Percentiles rank a stretch among this genome's conserved stretches.
Conservation (phyloP, 495 filamentous ascomycete species). For the Polyplosphaeria fusca region DNA sequence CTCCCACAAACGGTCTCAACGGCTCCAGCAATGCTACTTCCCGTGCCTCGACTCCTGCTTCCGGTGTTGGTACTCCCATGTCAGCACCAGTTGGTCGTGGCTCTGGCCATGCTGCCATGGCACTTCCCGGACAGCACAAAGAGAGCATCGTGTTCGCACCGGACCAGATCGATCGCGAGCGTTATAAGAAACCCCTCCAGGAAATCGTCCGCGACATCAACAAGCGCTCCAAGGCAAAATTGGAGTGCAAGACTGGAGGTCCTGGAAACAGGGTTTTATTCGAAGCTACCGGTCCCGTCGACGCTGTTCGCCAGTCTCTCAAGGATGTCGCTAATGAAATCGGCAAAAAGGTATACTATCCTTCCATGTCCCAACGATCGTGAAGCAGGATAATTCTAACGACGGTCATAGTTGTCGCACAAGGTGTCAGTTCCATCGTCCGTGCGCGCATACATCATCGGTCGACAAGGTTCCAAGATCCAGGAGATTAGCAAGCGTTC, state of each 20-base stretch:
- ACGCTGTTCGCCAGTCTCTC: slow-evolving; percentile 74
- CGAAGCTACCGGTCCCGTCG: slow-evolving; percentile 72
- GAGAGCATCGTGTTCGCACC: slow-evolving; percentile 70
- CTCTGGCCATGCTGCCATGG: slow-evolving; percentile 56
- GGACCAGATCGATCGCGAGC: slow-evolving; percentile 63
- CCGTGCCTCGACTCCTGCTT: slow-evolving; percentile 56
- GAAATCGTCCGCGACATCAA: slow-evolving; percentile 88
- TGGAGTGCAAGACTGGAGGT: slow-evolving; percentile 65
- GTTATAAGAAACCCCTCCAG: slow-evolving; percentile 75
- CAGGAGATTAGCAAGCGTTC: slow-evolving; percentile 80
- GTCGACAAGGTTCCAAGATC: slow-evolving; percentile 82
- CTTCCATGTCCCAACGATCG: no score
- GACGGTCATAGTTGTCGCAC: slow-evolving; percentile 60
- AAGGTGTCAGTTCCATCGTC: slow-evolving; percentile 78
- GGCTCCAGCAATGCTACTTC: slow-evolving; percentile 46
- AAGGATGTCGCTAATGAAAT: slow-evolving; percentile 83
- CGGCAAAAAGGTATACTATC: slow-evolving; percentile 68
- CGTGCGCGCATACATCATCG: slow-evolving; percentile 82
- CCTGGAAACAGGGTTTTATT: slow-evolving; percentile 68
- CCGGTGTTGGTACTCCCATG: slow-evolving; percentile 56
- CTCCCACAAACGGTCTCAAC: slow-evolving; percentile 55
- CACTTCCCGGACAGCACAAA: slow-evolving; percentile 72
- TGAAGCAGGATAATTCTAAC: background rate
- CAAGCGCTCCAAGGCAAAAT: slow-evolving; percentile 76
- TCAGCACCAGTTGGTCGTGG: slow-evolving; percentile 39